Percentiles rank a stretch among this genome's conserved stretches.
These are phyloP conservation scores for Plantago lanceolata DNA, from an alignment of 305 asterid species.

Conservation along the genomic window DNA sequence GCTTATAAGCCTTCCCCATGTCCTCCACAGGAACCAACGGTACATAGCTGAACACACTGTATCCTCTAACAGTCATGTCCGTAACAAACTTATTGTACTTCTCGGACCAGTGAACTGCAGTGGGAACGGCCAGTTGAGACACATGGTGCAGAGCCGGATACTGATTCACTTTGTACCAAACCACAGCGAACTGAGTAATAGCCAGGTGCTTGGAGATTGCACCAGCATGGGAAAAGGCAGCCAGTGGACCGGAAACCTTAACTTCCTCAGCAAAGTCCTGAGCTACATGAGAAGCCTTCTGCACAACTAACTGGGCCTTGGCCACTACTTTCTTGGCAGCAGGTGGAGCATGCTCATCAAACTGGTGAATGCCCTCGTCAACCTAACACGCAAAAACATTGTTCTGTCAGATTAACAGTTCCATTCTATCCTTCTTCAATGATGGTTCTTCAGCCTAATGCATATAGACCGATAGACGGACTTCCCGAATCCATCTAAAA, in stretches of 20 bases:
- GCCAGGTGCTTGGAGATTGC: conserved; percentile 39
- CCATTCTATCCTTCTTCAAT: not conserved
- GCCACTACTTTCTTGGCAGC: conserved; percentile 37
- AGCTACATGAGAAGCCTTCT: conserved; percentile 35
- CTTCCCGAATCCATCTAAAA: too few species aligned
- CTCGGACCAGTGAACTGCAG: conserved; percentile 49
- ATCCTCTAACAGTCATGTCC: conserved; percentile 47
- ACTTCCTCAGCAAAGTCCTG: conserved; percentile 50
- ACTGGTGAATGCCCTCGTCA: conserved; percentile 37
- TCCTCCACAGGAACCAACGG: conserved; percentile 69
- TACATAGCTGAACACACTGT: conserved; percentile 35
- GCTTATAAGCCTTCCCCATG: conserved; percentile 52
- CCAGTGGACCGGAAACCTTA: conserved; percentile 44
- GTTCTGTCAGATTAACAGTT: not conserved
- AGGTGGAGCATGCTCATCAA: conserved; percentile 54
- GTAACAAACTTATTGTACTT: conserved; percentile 50
- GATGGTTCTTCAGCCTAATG: too few species aligned
- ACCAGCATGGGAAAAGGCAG: conserved; percentile 45
- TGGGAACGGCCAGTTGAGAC: conserved; percentile 38
- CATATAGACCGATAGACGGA: too few species aligned
- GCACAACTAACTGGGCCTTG: conserved; percentile 26
- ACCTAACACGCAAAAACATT: conserved; percentile 33
- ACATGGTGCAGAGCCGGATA: conserved; percentile 43
- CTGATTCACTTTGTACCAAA: conserved; percentile 41
- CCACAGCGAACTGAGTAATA: conserved; percentile 33